Percentiles rank a stretch among this genome's conserved stretches.
These are phyloP conservation scores for Camillea tinctor DNA, from an alignment of 2,329 filamentous ascomycete species.

Conservation along the genomic window DNA sequence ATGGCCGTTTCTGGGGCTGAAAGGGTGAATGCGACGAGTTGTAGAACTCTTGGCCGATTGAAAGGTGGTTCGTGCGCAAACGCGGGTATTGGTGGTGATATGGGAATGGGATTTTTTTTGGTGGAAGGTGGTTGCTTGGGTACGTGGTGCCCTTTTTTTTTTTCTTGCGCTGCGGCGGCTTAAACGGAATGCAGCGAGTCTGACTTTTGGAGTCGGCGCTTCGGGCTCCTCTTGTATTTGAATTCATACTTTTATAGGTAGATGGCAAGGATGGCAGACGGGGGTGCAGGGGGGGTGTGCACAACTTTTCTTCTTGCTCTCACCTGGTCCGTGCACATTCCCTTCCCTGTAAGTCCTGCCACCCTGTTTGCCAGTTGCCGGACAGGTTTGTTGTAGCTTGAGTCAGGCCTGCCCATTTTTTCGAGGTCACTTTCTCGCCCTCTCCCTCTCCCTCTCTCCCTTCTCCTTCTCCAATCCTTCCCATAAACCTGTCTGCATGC, in stretches of 20 bases:
- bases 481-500: neutral
- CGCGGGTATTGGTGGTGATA: neutral
- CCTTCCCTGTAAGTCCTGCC: neutral
- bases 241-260: slow-evolving; percentile 29
- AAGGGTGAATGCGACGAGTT: neutral
- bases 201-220: slow-evolving; percentile 25
- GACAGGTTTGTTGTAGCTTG: neutral
- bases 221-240: slow-evolving; percentile 28
- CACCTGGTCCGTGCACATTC: slow-evolving; percentile 14
- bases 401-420: neutral
- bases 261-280: slow-evolving; percentile 23
- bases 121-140: neutral
- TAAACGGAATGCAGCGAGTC: slow-evolving; percentile 16
- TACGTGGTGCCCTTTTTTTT: slow-evolving; percentile 10
- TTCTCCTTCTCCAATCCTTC: neutral
- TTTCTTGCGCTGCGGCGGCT: slow-evolving; percentile 21
- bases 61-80: slow-evolving; percentile 1
- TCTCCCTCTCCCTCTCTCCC: neutral
- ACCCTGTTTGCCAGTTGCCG: neutral
- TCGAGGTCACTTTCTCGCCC: neutral
- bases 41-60: neutral
- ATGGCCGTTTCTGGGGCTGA: neutral
- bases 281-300: slow-evolving; percentile 14
- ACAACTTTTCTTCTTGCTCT: slow-evolving; percentile 15
- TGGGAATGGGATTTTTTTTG: too few species aligned